These are phyloP conservation scores for Calendula officinalis DNA, from an alignment of 129 eudicot genomes.

Conservation along the genomic window DNA sequence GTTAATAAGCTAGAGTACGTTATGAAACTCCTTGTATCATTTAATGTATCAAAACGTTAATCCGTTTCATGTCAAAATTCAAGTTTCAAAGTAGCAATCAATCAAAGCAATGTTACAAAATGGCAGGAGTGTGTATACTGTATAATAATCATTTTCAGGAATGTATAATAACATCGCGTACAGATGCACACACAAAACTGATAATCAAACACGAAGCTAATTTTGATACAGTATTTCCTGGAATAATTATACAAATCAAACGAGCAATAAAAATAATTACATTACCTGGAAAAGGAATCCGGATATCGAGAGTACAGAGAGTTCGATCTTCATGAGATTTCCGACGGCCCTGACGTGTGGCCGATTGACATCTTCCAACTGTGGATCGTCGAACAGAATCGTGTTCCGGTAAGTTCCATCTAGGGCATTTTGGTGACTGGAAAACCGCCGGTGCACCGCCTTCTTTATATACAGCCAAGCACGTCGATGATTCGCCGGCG, in stretches of 20 bases:
- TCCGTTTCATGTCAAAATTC: not conserved
- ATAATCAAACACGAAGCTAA: not conserved
- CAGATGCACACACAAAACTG: not conserved
- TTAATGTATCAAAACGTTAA: not conserved
- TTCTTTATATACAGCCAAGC: constrained; percentile 71
- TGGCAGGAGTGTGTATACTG: not conserved
- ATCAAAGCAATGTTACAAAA: not conserved
- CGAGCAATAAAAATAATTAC: not conserved
- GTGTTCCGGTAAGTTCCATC: constrained; percentile 63
- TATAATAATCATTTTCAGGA: not conserved
- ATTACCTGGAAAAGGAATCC: constrained; percentile 88
- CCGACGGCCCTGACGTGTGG: constrained; percentile 79
- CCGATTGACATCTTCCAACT: constrained; percentile 61
- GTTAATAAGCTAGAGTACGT: not conserved
- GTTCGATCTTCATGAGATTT: constrained; percentile 76
- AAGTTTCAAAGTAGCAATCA: constrained; percentile 3
- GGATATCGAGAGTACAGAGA: constrained; percentile 67
- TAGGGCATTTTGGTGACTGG: constrained; percentile 89
- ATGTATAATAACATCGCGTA: not conserved
- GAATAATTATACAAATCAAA: not conserved
- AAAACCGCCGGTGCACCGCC: constrained; percentile 99
- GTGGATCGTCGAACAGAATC: constrained; percentile 27
- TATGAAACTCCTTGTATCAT: not conserved
- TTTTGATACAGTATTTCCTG: not conserved
- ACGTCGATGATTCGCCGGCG: constrained; percentile 71